phyloP scores from a whole-genome alignment of 768 basidiomycete species.

The Phaeolepiota aurea region DNA sequence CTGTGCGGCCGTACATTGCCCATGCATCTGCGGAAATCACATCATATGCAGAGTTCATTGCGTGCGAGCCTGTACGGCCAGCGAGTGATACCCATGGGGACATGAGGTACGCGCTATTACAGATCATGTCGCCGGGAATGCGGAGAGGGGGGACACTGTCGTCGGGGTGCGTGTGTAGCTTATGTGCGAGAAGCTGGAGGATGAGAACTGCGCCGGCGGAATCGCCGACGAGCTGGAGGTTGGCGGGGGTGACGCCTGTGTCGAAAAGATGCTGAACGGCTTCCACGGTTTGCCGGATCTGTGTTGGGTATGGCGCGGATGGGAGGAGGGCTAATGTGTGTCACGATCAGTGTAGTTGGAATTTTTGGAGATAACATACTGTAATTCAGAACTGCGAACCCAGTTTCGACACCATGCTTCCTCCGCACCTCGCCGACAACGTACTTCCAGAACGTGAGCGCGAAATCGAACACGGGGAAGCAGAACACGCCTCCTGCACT shows the following conservation, averaged over 20 bases:
- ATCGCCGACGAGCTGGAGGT: slow-evolving; percentile 27
- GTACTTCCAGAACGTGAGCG: slow-evolving; percentile 20
- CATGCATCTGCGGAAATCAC: background rate
- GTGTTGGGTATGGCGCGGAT: slow-evolving; percentile 23
- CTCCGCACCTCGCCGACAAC: slow-evolving; percentile 14
- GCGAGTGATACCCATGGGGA: slow-evolving; percentile 28
- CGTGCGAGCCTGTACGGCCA: slow-evolving; percentile 12
- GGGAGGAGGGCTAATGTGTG: slow-evolving; percentile 20
- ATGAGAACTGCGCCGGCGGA: slow-evolving; percentile 31
- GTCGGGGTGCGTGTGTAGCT: slow-evolving; percentile 23
- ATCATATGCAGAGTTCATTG: slow-evolving; percentile 15
- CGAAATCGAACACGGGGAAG: slow-evolving; percentile 11
- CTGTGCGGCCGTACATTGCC: slow-evolving; percentile 12
- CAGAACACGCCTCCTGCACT: slow-evolving; percentile 22
- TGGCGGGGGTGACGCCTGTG: slow-evolving; percentile 18
- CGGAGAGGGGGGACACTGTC: slow-evolving; percentile 16
- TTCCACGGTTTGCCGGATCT: slow-evolving; percentile 18
- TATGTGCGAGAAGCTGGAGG: slow-evolving; percentile 25
- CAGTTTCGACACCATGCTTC: slow-evolving; percentile 13
- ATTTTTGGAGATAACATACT: slow-evolving; percentile 18
- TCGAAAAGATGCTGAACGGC: slow-evolving; percentile 23
- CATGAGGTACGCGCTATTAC: slow-evolving; percentile 21
- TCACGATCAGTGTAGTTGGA: background rate
- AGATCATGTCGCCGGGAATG: slow-evolving; percentile 14
- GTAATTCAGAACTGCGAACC: slow-evolving; percentile 21